Percentiles rank a stretch among this genome's conserved stretches.
phyloP scores from a whole-genome alignment of 768 basidiomycete genomes.

The Chalciporus chontae region DNA sequence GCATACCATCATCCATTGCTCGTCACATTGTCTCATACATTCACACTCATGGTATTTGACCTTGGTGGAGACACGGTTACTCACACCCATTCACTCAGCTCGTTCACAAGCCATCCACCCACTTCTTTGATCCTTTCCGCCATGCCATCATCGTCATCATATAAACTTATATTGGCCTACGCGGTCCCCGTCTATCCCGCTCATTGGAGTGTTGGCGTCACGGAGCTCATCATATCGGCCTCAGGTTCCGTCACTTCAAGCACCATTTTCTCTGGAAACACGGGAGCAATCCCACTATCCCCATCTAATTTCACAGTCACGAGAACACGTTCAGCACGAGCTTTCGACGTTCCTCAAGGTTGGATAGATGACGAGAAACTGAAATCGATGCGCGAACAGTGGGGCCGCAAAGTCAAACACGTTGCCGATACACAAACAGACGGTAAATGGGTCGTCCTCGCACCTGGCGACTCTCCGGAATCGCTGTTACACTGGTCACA shows the following conservation, averaged over 20 bases:
- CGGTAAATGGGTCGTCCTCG: slow-evolving; percentile 82
- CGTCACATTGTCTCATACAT: slow-evolving; percentile 63
- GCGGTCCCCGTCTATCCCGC: slow-evolving; percentile 73
- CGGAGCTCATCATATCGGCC: slow-evolving; percentile 65
- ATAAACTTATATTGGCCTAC: slow-evolving; percentile 74
- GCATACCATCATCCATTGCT: slow-evolving; percentile 79
- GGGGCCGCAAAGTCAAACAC: slow-evolving; percentile 66
- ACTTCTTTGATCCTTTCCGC: slow-evolving; percentile 76
- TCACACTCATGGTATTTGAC: slow-evolving; percentile 72
- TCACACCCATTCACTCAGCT: slow-evolving; percentile 65
- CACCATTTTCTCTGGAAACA: slow-evolving; percentile 4
- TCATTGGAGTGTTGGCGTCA: slow-evolving; percentile 77
- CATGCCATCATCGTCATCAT: slow-evolving; percentile 48
- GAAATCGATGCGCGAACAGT: slow-evolving; percentile 64
- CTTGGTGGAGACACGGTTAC: slow-evolving; percentile 48
- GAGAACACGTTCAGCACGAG: slow-evolving; percentile 60
- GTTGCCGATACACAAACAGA: slow-evolving; percentile 80
- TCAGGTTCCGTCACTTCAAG: slow-evolving; percentile 16
- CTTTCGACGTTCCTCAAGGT: slow-evolving; percentile 67
- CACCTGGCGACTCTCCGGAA: slow-evolving; percentile 46
- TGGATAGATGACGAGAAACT: slow-evolving; percentile 70
- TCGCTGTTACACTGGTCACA: slow-evolving; percentile 12
- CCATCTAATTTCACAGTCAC: slow-evolving; percentile 44
- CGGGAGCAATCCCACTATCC: slow-evolving; percentile 10
- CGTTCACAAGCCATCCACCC: slow-evolving; percentile 78